Evolutionary conservation across 306 rosid genomes (phyloP), one percentile per base, ranked within the genome.

Genomic region (Quercus parvula): DNA sequence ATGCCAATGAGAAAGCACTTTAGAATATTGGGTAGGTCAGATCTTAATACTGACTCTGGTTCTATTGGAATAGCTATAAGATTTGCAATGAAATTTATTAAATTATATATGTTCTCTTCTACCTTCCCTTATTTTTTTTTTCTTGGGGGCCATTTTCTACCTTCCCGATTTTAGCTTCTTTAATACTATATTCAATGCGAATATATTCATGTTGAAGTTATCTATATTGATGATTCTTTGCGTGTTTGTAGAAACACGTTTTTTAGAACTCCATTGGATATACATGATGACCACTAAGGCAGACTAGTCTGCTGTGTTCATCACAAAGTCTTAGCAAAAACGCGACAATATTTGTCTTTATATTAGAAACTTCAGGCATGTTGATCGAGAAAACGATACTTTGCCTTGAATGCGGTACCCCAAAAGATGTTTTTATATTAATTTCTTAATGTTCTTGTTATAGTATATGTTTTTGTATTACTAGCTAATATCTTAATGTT

Each of bases 21-120:
- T 75, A 83, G 88, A 92, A 89, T 90, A 92, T 87, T 79, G 78
- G 86, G 94, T 89, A 56, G 97, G 93, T 90, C 66, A 76, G 59
- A 73, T 49, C 17, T 71, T 59, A 86, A 52, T 75, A 63, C 81
- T 76, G 67, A 80, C 82, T 76, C 81, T 73, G 18, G 55, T 76
- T 55, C 76, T 35, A 15, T 77, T 81, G 35, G 64, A 58, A 82
- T 83, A 75, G 44, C 25, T 27, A 56, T 49, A 20, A 78, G 49
- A 76, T 25, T 57, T 44, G 30, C 61, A 1, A 64, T 64, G 22
- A 30, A 63, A 27, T 63, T 33, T 67, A 17, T 14, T 28, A 75
- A 78, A 66, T 75, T 81, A 5, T 74, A 41, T 75, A 20, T 35
- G 75, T 70, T 61, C 52, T 11, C 18, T 56, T 58, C 57, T 18